Percentiles rank a stretch among this genome's conserved stretches.
Evolutionary conservation across 2,329 filamentous ascomycete genomes (phyloP).

Genomic region (Diplodia scrobiculata): DNA sequence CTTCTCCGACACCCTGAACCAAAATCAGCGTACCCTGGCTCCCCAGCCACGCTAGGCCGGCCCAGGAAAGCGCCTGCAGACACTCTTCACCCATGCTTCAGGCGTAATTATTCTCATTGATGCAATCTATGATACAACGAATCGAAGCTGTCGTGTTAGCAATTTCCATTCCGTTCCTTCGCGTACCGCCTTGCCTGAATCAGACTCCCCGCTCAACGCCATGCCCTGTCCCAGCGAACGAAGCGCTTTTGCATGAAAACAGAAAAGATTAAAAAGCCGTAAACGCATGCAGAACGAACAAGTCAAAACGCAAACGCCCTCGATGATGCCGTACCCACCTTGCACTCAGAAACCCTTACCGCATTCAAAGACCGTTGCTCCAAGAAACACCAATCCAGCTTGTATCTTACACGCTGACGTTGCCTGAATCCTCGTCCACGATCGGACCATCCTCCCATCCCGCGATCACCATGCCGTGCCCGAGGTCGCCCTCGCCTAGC

Average conservation of each 20-base stretch:
- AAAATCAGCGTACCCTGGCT: not conserved
- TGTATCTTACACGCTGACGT: constrained; percentile 42
- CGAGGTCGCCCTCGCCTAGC: constrained; percentile 37
- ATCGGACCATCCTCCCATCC: constrained; percentile 43
- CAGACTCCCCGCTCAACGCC: constrained; percentile 8
- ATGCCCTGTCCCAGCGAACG: constrained; percentile 16
- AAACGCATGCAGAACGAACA: not conserved
- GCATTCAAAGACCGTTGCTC: constrained; percentile 21
- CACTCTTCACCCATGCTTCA: not conserved
- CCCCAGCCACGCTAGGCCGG: too few relatives aligned
- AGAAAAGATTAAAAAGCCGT: not conserved
- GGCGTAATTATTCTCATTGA: constrained; percentile 7
- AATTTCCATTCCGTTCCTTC: constrained; percentile 19
- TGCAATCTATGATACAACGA: constrained; percentile 26
- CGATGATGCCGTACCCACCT: constrained; percentile 21
- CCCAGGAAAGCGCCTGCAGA: too few relatives aligned
- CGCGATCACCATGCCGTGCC: constrained; percentile 38
- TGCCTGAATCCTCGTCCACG: constrained; percentile 40
- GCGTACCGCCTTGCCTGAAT: not conserved
- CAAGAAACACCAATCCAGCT: constrained; percentile 24
- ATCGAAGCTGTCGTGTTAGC: constrained; percentile 24
- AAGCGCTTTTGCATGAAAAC: constrained; percentile 10
- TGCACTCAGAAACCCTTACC: not conserved
- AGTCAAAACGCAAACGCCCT: constrained; percentile 5
- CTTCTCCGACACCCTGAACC: not conserved